Evolutionary conservation across 2,329 filamentous ascomycete genomes (phyloP).

Genomic region (Talaromyces albobiverticillius): DNA sequence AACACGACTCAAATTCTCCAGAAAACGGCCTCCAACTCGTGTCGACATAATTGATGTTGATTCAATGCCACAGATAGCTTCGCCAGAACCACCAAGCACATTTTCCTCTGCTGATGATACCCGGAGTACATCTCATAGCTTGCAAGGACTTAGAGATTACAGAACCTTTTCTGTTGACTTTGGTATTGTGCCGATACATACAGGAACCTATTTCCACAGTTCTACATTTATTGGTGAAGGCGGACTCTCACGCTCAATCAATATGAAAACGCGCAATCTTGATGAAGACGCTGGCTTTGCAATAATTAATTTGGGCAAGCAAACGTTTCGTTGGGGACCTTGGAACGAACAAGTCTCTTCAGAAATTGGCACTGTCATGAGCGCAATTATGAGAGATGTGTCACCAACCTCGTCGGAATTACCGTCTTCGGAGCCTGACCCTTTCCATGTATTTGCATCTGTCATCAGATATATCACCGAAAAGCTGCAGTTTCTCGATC

Average conservation of each 20-base stretch:
- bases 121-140: constrained; percentile 17
- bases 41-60: constrained; percentile 7
- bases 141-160: constrained; percentile 47
- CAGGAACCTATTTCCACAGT: constrained; percentile 55
- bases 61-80: constrained; percentile 7
- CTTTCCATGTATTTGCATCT: constrained; percentile 20
- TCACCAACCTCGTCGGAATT: constrained; percentile 2
- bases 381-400: constrained; percentile 28
- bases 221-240: constrained; percentile 59
- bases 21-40: constrained; percentile 23
- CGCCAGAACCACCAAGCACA: not conserved
- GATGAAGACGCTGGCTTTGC: constrained; percentile 40
- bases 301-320: constrained; percentile 34
- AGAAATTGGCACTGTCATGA: constrained; percentile 39
- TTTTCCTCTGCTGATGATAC: constrained; percentile 9
- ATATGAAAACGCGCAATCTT: constrained; percentile 40
- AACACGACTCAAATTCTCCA: constrained; percentile 9
- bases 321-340: constrained; percentile 45
- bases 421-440: not conserved
- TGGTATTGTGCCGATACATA: constrained; percentile 47
- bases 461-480: constrained; percentile 50
- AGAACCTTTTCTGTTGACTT: constrained; percentile 55
- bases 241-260: constrained; percentile 48
- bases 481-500: constrained; percentile 52
- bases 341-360: constrained; percentile 58